Percentiles rank a stretch among this genome's conserved stretches.
These are phyloP conservation scores for Penicillium decumbens DNA, from an alignment of 2,329 filamentous ascomycete genomes.

Conservation along the genomic window DNA sequence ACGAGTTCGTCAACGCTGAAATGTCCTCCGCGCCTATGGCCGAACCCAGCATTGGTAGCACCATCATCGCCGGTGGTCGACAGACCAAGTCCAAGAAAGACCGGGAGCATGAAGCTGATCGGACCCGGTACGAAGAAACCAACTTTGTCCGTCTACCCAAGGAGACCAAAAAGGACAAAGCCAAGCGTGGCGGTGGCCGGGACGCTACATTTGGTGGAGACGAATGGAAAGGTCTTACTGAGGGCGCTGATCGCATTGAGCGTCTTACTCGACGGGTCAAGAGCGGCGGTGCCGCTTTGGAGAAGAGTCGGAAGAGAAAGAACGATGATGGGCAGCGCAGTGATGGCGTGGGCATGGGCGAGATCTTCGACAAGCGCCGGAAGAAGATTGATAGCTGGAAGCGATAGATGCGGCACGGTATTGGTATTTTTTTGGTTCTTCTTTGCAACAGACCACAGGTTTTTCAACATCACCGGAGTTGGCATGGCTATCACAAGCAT, in stretches of 20 bases:
- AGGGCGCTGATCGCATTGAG: constrained; percentile 82
- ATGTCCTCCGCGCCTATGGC: constrained; percentile 75
- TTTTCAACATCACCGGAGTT: constrained; percentile 7
- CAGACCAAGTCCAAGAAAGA: constrained; percentile 72
- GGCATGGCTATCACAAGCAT: neutral
- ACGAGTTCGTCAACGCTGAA: constrained; percentile 86
- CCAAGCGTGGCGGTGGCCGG: constrained; percentile 52
- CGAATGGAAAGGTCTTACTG: constrained; percentile 82
- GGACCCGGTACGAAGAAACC: constrained; percentile 80
- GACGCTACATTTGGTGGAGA: constrained; percentile 76
- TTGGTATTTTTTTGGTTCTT: neutral
- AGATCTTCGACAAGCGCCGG: constrained; percentile 47
- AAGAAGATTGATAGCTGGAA: constrained; percentile 45
- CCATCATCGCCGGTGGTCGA: constrained; percentile 73
- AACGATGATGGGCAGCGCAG: constrained; percentile 67
- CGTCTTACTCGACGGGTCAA: constrained; percentile 69
- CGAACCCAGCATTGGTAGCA: constrained; percentile 87
- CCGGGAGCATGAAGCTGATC: constrained; percentile 70
- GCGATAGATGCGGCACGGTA: constrained; percentile 20
- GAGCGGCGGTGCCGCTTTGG: constrained; percentile 55
- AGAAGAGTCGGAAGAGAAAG: constrained; percentile 80
- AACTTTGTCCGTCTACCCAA: constrained; percentile 86
- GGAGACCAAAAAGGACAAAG: constrained; percentile 78
- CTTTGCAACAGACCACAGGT: neutral
- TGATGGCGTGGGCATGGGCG: constrained; percentile 63